These are phyloP conservation scores for Yarrowia osloensis DNA, from an alignment of 805 yeast genomes.

Conservation along the genomic window DNA sequence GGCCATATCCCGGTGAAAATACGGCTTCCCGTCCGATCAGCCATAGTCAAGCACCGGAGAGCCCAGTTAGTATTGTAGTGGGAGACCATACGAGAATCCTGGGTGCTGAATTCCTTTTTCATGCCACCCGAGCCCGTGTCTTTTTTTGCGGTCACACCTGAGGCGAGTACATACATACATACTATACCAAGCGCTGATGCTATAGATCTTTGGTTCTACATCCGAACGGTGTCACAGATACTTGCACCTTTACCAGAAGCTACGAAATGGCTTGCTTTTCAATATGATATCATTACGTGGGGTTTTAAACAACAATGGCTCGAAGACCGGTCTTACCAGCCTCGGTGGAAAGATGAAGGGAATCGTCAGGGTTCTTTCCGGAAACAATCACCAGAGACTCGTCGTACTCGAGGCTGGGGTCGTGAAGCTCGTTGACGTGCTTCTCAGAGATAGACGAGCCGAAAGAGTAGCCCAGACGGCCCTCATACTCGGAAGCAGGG, in stretches of 20 bases:
- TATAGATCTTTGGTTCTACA: too few species aligned
- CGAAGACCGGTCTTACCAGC: slow-evolving; percentile 26
- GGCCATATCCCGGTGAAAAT: slow-evolving; percentile 19
- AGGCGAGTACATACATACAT: too few species aligned
- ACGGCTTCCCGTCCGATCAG: slow-evolving; percentile 25
- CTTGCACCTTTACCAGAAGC: too few species aligned
- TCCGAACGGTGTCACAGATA: not conserved
- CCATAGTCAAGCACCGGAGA: slow-evolving; percentile 21
- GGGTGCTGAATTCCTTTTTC: slow-evolving; percentile 4
- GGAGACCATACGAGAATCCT: slow-evolving; percentile 21
- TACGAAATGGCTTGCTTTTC: not conserved
- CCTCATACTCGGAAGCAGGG: slow-evolving; percentile 13
- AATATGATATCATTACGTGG: not conserved
- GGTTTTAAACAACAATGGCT: slow-evolving; percentile 20
- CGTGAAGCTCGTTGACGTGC: not conserved
- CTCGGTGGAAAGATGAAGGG: slow-evolving; percentile 15
- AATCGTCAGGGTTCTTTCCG: slow-evolving; percentile 16
- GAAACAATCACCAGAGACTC: slow-evolving; percentile 17
- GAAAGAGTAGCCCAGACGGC: slow-evolving; percentile 18
- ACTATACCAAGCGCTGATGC: too few species aligned
- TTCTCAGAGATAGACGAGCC: not conserved
- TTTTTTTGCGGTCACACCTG: too few species aligned
- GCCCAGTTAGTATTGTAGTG: slow-evolving; percentile 17
- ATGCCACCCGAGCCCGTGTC: too few species aligned
- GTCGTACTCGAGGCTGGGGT: slow-evolving; percentile 6